Evolutionary conservation across 441 rosid species (phyloP), one percentile per base, ranked within the genome.

Genomic region (Brassica balearica): DNA sequence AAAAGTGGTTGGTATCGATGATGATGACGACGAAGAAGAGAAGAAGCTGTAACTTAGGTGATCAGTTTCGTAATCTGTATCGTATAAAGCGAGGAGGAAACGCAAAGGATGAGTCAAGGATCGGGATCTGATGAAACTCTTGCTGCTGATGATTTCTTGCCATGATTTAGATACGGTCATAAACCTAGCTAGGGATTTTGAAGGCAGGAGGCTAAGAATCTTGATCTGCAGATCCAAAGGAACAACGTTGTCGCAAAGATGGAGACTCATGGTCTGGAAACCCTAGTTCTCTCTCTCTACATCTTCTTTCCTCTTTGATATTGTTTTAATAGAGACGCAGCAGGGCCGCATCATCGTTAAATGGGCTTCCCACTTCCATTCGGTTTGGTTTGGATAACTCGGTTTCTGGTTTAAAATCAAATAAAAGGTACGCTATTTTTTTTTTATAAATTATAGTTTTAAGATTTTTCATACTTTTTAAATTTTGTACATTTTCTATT

Each of bases 341-440:
- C 7, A 51, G 56, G 48, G 12, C 48, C 12, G 3, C 10, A 38
- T 34, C 36, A 32, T 32, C 62, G 91, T 88, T 59, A 84, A 9
- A 41, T 41, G 48, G 48, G 48, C 48, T 41, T 41, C 51, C 48
- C 48, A 41, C 48, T 41, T 41, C 5, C 48, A 41, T 41, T 41
- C n/a, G 48, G 48, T 41, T 10, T 4, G 48, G 48, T 41, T 41
- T 11, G n/a, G 48, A 41, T 41, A 41, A 10, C 48, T 41, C 3
- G 48, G 48, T 41, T 41, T 41, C 48, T 41, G 5, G 48, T 41
- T 38, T 38, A 38, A 8, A 38, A 38, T 38, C 3, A 36, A 38
- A 38, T 38, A 38, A 38, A 38, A 38, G 43, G 43, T 38, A 8
- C 43, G 8, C 43, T 38, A 38, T 2, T 38, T 38, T 38, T 34